phyloP scores from a whole-genome alignment of 2,329 filamentous ascomycete genomes.

The Diaporthe citri region DNA sequence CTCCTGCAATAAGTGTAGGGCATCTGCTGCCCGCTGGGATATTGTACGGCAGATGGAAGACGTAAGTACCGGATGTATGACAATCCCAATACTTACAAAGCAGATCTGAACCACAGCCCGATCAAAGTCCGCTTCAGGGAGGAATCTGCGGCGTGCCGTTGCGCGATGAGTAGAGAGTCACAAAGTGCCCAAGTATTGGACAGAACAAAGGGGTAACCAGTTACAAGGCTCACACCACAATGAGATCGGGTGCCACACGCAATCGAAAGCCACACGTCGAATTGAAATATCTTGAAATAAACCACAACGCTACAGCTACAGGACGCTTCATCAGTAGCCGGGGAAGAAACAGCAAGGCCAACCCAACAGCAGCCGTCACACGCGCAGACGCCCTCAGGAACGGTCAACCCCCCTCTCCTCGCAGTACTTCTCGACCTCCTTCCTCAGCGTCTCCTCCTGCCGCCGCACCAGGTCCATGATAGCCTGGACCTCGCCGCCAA shows the following conservation, averaged over 20 bases:
- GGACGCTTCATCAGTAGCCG: not conserved
- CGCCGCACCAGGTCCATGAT: conserved; percentile 76
- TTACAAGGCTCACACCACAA: not conserved
- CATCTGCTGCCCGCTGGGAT: not conserved
- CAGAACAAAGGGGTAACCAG: not conserved
- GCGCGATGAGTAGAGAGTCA: not conserved
- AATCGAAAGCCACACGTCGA: not conserved
- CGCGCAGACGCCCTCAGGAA: conserved; percentile 7
- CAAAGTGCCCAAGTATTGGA: not conserved
- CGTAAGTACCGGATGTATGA: too few relatives aligned
- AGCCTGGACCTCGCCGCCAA: conserved; percentile 62
- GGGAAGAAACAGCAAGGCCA: not conserved
- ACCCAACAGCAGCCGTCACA: not conserved
- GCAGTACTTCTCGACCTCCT: conserved; percentile 83
- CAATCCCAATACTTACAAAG: not conserved
- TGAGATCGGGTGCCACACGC: not conserved
- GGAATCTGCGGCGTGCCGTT: too few relatives aligned
- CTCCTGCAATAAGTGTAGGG: not conserved
- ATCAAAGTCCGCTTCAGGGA: not conserved
- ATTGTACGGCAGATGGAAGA: not conserved
- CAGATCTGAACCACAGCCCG: not conserved
- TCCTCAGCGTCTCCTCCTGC: conserved; percentile 75
- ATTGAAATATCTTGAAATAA: not conserved
- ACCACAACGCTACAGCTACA: not conserved
- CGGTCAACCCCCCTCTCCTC: conserved; percentile 65